These are phyloP conservation scores for Rhizophora apiculata DNA, from an alignment of 345 rosid species.

Conservation along the genomic window DNA sequence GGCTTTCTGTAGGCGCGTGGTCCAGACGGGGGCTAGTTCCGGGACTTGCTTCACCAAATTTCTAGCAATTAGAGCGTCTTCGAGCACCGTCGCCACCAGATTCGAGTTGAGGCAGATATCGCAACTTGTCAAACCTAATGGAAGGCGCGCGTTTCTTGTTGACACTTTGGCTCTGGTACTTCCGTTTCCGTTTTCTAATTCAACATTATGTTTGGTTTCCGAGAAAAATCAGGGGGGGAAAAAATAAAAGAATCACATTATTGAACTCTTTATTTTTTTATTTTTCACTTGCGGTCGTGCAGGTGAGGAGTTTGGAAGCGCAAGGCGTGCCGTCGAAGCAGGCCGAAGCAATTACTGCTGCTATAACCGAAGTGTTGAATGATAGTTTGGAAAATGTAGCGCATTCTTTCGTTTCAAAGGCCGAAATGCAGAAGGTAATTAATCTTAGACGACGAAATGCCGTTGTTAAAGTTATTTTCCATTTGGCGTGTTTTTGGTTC, in stretches of 20 bases:
- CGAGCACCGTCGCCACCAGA: constrained; percentile 13
- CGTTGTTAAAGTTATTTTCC: not conserved
- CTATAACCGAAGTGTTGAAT: constrained; percentile 79
- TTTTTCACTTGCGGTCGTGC: constrained; percentile 8
- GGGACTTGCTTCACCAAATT: constrained; percentile 24
- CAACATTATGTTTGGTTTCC: not conserved
- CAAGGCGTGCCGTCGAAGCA: constrained; percentile 90
- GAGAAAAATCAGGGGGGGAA: not conserved
- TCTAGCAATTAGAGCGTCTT: constrained; percentile 20
- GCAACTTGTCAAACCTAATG: constrained; percentile 56
- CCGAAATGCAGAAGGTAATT: constrained; percentile 83
- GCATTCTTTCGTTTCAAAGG: constrained; percentile 69
- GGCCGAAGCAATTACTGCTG: constrained; percentile 86
- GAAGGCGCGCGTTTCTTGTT: constrained; percentile 82
- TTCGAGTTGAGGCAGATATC: constrained; percentile 44
- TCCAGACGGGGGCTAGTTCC: constrained; percentile 38
- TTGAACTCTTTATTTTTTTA: not conserved
- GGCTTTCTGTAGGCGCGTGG: constrained; percentile 48
- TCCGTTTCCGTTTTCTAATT: not conserved
- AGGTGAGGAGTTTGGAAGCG: constrained; percentile 88
- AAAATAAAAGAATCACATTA: not conserved
- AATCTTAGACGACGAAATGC: not conserved
- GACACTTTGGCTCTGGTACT: constrained; percentile 89
- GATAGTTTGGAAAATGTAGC: constrained; percentile 91
- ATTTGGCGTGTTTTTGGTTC: not conserved